A percentile compares a stretch with the other conserved stretches of the same genome.
Conservation (phyloP, 2,329 filamentous ascomycete genomes). For the Colletotrichum tabaci region DNA sequence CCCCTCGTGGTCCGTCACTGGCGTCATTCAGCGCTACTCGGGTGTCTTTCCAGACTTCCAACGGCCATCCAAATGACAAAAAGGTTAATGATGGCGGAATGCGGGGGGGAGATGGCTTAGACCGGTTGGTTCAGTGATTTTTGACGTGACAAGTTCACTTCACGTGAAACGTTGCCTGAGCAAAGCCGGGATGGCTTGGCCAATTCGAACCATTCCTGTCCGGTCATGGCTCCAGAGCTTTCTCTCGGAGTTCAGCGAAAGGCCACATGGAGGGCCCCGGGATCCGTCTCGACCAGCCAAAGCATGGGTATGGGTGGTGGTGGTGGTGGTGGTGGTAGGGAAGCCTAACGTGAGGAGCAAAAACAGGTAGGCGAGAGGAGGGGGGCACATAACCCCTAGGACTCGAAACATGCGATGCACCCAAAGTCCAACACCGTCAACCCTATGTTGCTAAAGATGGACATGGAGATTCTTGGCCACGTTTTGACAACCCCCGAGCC, state of each 20-base stretch:
- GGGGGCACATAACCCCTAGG: constrained; percentile 34
- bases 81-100: constrained; percentile 5
- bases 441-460: constrained; percentile 38
- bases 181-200: constrained; percentile 32
- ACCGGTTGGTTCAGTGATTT: constrained; percentile 2
- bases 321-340: not conserved
- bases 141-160: constrained; percentile 19
- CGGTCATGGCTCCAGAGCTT: constrained; percentile 22
- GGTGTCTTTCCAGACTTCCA: not conserved
- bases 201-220: constrained; percentile 10
- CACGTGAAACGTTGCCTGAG: constrained; percentile 29
- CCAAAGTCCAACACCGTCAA: constrained; percentile 20
- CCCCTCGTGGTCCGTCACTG: not conserved
- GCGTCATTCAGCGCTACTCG: constrained; percentile 4
- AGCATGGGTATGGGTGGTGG: not conserved
- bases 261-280: not conserved
- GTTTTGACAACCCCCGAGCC: constrained; percentile 38
- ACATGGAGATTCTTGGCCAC: constrained; percentile 39
- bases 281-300: not conserved
- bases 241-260: constrained; percentile 11
- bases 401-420: constrained; percentile 38
- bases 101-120: constrained; percentile 32
- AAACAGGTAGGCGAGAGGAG: constrained; percentile 15
- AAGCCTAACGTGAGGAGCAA: not conserved
- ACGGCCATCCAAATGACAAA: constrained; percentile 5